Percentiles rank a stretch among this genome's conserved stretches.
These are phyloP conservation scores for Aspergillus sp. DNA, from an alignment of 2,329 filamentous ascomycete genomes.

Conservation along the genomic window DNA sequence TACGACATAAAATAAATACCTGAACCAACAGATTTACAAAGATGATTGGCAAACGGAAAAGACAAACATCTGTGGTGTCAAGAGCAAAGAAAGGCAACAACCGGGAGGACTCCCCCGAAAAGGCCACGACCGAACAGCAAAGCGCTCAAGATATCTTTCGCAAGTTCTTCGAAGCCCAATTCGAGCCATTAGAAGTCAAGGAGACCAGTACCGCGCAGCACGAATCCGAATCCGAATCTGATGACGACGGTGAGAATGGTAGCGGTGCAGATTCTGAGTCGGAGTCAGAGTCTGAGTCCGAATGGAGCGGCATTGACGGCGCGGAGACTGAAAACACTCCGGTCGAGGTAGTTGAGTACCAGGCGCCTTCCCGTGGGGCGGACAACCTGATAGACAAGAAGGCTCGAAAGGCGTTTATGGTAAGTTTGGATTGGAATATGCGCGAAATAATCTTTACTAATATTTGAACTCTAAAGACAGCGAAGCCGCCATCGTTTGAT, in stretches of 20 bases:
- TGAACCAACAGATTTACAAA: slow-evolving; percentile 18
- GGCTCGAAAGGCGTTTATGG: slow-evolving; percentile 79
- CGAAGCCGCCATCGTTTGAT: slow-evolving; percentile 50
- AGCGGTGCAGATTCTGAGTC: slow-evolving; percentile 14
- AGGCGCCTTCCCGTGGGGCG: slow-evolving; percentile 42
- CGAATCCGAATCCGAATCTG: slow-evolving; percentile 1
- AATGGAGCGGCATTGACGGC: slow-evolving; percentile 66
- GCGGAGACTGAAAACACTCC: slow-evolving; percentile 40
- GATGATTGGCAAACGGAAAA: slow-evolving; percentile 52
- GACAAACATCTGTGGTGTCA: slow-evolving; percentile 36
- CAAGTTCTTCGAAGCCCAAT: slow-evolving; percentile 83
- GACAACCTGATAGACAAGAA: slow-evolving; percentile 59
- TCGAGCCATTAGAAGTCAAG: slow-evolving; percentile 64
- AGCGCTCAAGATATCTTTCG: slow-evolving; percentile 74
- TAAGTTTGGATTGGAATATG: slow-evolving; percentile 30
- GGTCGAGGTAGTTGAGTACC: slow-evolving; percentile 66
- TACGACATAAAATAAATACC: not conserved
- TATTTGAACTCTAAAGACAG: slow-evolving; percentile 20
- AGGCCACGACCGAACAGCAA: slow-evolving; percentile 40
- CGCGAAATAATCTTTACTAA: slow-evolving; percentile 6
- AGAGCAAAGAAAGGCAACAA: slow-evolving; percentile 23
- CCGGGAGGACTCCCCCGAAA: slow-evolving; percentile 18
- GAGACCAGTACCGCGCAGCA: slow-evolving; percentile 9
- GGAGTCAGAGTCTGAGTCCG: slow-evolving; percentile 40
- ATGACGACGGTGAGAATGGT: slow-evolving; percentile 21